Conservation (phyloP, 257 asterid species). For the Solanum bulbocastanum region DNA sequence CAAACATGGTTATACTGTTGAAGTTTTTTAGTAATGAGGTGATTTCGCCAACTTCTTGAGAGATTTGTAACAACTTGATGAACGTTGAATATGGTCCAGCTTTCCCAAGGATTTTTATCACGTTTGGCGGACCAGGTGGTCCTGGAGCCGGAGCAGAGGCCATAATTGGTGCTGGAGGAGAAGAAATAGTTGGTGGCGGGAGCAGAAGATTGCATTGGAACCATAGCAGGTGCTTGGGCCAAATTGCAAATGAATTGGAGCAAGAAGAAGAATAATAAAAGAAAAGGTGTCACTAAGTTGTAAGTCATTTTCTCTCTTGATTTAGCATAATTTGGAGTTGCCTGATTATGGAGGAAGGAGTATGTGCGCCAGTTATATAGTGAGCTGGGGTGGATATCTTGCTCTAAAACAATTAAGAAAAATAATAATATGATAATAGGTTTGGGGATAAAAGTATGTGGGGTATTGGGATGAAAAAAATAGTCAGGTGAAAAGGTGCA, state of each 20-base stretch:
- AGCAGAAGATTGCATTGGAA: background rate
- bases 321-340: background rate
- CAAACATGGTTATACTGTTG: slow-evolving; percentile 33
- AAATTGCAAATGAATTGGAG: background rate
- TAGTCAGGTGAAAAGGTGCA: slow-evolving; percentile 11
- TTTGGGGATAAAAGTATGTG: background rate
- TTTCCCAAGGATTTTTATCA: slow-evolving; percentile 41
- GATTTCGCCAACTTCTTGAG: slow-evolving; percentile 34
- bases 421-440: background rate
- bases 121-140: slow-evolving; percentile 26
- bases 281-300: background rate
- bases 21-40: slow-evolving; percentile 38
- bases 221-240: slow-evolving; percentile 20
- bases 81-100: slow-evolving; percentile 32
- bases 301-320: background rate
- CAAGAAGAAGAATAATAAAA: slow-evolving; percentile 12
- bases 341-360: background rate
- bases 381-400: background rate
- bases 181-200: background rate
- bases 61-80: slow-evolving; percentile 41
- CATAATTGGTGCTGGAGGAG: background rate
- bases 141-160: slow-evolving; percentile 20
- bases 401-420: background rate
- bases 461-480: background rate
- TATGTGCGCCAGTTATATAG: slow-evolving; percentile 2